phyloP scores from a whole-genome alignment of 1,284 basidiomycete species.

The Exobasidium cylindrosporum region DNA sequence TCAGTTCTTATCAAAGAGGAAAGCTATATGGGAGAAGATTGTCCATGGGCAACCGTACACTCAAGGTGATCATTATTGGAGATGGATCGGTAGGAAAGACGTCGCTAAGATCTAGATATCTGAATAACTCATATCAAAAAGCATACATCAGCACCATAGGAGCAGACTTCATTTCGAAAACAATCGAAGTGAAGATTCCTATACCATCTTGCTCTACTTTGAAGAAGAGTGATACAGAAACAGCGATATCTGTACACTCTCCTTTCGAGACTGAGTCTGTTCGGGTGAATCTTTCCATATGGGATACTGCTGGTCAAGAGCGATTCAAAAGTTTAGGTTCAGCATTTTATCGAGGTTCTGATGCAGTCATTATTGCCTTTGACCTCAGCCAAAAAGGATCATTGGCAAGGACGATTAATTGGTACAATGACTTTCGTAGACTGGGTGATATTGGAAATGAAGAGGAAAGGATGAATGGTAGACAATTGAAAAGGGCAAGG shows the following conservation, averaged over 20 bases:
- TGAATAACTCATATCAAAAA: slow-evolving; percentile 28
- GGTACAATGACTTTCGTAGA: slow-evolving; percentile 33
- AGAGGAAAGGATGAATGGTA: slow-evolving; percentile 1
- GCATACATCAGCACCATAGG: slow-evolving; percentile 45
- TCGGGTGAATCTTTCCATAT: slow-evolving; percentile 13
- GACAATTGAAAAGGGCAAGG: slow-evolving; percentile 9
- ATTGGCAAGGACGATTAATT: slow-evolving; percentile 20
- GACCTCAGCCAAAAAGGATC: slow-evolving; percentile 23
- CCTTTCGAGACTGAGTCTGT: neutral
- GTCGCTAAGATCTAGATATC: slow-evolving; percentile 32
- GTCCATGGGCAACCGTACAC: too few species aligned
- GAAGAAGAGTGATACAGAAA: neutral
- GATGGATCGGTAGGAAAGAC: slow-evolving; percentile 42
- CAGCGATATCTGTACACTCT: neutral
- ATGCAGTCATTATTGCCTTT: slow-evolving; percentile 41
- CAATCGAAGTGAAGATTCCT: slow-evolving; percentile 17
- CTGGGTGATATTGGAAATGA: slow-evolving; percentile 9
- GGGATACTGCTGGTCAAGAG: slow-evolving; percentile 46
- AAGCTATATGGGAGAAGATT: too few species aligned
- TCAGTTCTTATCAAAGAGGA: too few species aligned
- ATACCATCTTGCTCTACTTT: slow-evolving; percentile 9
- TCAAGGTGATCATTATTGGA: slow-evolving; percentile 49
- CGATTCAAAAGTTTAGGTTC: slow-evolving; percentile 46
- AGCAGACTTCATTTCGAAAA: slow-evolving; percentile 44
- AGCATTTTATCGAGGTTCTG: slow-evolving; percentile 48